Percentiles rank a stretch among this genome's conserved stretches.
These are phyloP conservation scores for Neobulgaria alba DNA, from an alignment of 2,329 filamentous ascomycete genomes.

Conservation along the genomic window DNA sequence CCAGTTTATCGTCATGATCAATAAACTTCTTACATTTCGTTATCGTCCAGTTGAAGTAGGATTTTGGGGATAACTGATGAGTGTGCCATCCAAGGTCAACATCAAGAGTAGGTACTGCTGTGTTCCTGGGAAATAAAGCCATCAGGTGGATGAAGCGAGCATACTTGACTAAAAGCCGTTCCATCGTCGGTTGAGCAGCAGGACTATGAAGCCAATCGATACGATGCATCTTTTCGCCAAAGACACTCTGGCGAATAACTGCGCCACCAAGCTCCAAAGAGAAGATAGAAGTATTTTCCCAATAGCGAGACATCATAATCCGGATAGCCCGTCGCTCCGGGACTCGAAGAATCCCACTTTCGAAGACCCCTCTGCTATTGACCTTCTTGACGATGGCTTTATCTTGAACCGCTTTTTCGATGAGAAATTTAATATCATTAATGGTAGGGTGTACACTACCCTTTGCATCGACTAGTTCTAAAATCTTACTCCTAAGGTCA, in stretches of 20 bases:
- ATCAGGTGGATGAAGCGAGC: slow-evolving; percentile 55
- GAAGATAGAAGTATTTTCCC: slow-evolving; percentile 58
- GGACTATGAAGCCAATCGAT: slow-evolving; percentile 75
- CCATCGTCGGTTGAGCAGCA: slow-evolving; percentile 52
- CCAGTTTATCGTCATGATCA: slow-evolving; percentile 79
- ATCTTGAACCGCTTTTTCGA: slow-evolving; percentile 39
- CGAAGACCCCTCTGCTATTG: slow-evolving; percentile 26
- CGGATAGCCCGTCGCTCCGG: slow-evolving; percentile 40
- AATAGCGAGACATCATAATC: slow-evolving; percentile 64
- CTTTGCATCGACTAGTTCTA: slow-evolving; percentile 31
- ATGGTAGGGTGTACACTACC: slow-evolving; percentile 35
- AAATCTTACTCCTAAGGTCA: slow-evolving; percentile 36
- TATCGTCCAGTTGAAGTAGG: slow-evolving; percentile 54
- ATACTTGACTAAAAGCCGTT: slow-evolving; percentile 56
- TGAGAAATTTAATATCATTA: slow-evolving; percentile 39
- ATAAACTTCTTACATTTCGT: slow-evolving; percentile 48
- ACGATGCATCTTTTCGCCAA: slow-evolving; percentile 64
- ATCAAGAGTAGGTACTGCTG: slow-evolving; percentile 63
- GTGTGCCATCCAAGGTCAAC: slow-evolving; percentile 76
- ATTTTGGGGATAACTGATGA: slow-evolving; percentile 55
- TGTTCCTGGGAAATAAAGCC: slow-evolving; percentile 33
- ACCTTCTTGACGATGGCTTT: slow-evolving; percentile 32
- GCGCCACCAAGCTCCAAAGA: slow-evolving; percentile 57
- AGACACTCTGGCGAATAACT: slow-evolving; percentile 56
- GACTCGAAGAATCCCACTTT: slow-evolving; percentile 17